A percentile compares a stretch with the other conserved stretches of the same genome.
phyloP scores from a whole-genome alignment of 2,329 filamentous ascomycete genomes.

The Colletotrichum brevisporum region DNA sequence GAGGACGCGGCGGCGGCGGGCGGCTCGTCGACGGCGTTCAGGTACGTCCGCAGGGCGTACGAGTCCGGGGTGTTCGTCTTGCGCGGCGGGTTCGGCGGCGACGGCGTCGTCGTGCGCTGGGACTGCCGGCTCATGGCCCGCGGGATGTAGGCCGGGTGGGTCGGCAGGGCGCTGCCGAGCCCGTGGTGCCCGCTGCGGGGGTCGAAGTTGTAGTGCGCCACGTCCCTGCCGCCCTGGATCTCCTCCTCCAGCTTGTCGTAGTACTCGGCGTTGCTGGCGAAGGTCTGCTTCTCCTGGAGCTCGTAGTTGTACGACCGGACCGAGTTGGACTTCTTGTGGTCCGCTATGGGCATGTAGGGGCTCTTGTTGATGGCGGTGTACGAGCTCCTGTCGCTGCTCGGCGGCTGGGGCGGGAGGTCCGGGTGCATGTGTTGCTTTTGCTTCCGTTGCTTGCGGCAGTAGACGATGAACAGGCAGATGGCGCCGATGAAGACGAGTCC shows the following conservation, averaged over 20 bases:
- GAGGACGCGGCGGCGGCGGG: no score
- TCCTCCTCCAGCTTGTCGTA: constrained; percentile 56
- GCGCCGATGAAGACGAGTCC: constrained; percentile 59
- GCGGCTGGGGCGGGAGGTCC: constrained; percentile 37
- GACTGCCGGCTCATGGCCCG: constrained; percentile 50
- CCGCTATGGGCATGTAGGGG: constrained; percentile 41
- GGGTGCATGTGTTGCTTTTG: constrained; percentile 45
- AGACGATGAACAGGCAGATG: constrained; percentile 60
- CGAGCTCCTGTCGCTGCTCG: constrained; percentile 37
- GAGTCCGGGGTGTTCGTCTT: constrained; percentile 47
- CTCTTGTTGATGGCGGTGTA: constrained; percentile 41
- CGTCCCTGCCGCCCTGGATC: constrained; percentile 31
- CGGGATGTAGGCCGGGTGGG: constrained; percentile 65
- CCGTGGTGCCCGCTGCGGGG: constrained; percentile 43
- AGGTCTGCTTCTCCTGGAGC: constrained; percentile 44
- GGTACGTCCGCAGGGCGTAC: constrained; percentile 55
- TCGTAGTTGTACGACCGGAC: constrained; percentile 44
- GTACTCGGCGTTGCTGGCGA: constrained; percentile 57
- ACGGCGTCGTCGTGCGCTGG: no score
- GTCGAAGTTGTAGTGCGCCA: constrained; percentile 47
- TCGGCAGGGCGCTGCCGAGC: constrained; percentile 54
- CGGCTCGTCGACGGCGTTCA: constrained; percentile 51
- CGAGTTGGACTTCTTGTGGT: constrained; percentile 47
- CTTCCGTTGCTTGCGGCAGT: constrained; percentile 61
- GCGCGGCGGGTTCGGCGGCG: constrained; percentile 38